Conservation (phyloP, 2,329 filamentous ascomycete genomes). For the Keithomyces neogunnii region DNA sequence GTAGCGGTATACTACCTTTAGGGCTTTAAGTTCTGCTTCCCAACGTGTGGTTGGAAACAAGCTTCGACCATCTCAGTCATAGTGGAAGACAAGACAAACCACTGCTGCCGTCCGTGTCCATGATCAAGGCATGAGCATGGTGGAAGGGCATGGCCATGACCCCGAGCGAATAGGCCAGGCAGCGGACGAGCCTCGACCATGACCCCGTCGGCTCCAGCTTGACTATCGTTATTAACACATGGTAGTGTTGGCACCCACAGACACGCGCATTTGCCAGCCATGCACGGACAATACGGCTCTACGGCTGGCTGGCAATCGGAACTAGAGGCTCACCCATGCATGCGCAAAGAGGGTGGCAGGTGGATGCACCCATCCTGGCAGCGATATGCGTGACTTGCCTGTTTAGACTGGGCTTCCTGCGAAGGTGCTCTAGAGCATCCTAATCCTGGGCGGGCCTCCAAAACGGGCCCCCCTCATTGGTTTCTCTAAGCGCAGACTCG, state of each 20-base stretch:
- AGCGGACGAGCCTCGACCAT: not conserved
- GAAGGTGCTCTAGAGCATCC: not conserved
- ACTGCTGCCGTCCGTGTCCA: not conserved
- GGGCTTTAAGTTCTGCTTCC: too few species aligned
- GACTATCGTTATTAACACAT: not conserved
- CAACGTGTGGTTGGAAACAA: too few species aligned
- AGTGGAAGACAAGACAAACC: not conserved
- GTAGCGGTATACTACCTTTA: too few species aligned
- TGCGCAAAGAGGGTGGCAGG: conserved; percentile 6
- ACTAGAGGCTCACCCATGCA: not conserved
- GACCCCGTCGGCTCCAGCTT: not conserved
- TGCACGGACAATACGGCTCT: not conserved
- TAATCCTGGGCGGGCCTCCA: conserved; percentile 3
- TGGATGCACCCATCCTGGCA: not conserved
- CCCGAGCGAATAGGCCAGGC: conserved; percentile 2
- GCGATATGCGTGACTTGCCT: conserved; percentile 9
- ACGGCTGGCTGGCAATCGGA: not conserved
- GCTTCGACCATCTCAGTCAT: not conserved
- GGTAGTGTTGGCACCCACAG: not conserved
- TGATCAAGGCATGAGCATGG: not conserved
- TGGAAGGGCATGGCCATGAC: not conserved
- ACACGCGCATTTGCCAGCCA: not conserved
- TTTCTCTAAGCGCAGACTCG: conserved; percentile 36
- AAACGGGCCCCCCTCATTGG: conserved; percentile 22
- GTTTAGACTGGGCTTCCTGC: conserved; percentile 3